These are phyloP conservation scores for Dothideomycetes sp. DNA, from an alignment of 2,329 filamentous ascomycete species.

Conservation along the genomic window DNA sequence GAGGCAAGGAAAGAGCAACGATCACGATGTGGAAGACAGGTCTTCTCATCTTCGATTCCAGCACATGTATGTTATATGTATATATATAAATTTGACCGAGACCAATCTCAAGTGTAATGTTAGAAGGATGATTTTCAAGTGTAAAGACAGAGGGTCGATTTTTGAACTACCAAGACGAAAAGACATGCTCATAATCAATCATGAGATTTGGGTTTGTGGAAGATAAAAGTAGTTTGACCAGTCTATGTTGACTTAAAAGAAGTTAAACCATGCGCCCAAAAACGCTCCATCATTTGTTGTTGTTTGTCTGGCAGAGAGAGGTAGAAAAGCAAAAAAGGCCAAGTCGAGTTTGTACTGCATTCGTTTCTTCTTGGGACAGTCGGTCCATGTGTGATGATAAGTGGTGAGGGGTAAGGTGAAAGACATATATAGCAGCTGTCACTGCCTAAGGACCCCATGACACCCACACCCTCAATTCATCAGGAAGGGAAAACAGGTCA, in stretches of 20 bases:
- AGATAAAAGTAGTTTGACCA: too few relatives aligned
- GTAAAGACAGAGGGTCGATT: too few relatives aligned
- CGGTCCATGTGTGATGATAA: not conserved
- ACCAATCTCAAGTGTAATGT: too few relatives aligned
- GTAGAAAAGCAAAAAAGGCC: conserved; percentile 11
- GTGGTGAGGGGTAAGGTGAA: not conserved
- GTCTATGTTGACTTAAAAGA: conserved; percentile 11
- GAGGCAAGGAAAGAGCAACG: too few relatives aligned
- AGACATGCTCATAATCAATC: not conserved
- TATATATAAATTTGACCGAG: too few relatives aligned
- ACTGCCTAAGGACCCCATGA: not conserved
- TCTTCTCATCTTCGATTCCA: too few relatives aligned
- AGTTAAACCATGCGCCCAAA: conserved; percentile 10
- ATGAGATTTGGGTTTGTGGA: conserved; percentile 6
- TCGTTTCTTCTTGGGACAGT: conserved; percentile 4
- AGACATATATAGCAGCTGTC: not conserved
- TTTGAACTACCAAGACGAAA: too few relatives aligned
- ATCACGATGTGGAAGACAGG: too few relatives aligned
- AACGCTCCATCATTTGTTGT: conserved; percentile 7
- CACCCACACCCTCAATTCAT: conserved; percentile 1
- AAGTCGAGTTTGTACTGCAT: conserved; percentile 6
- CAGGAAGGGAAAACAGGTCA: conserved; percentile 6
- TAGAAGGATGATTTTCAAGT: too few relatives aligned
- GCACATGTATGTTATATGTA: too few relatives aligned
- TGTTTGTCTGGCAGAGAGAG: too few relatives aligned